Evolutionary conservation across 2,329 filamentous ascomycete species (phyloP).

Genomic region (Daldinia sp.): DNA sequence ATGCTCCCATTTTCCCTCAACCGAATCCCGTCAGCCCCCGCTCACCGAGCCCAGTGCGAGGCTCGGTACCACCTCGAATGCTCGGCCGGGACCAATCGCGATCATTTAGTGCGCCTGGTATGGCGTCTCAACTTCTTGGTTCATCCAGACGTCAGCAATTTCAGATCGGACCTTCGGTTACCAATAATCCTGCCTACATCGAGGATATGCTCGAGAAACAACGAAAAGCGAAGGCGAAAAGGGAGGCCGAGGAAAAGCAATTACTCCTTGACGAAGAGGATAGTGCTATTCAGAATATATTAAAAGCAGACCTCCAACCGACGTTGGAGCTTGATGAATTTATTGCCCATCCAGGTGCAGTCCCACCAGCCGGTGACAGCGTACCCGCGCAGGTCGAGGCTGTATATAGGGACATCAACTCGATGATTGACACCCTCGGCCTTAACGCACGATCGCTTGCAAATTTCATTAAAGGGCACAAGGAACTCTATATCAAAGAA

Average conservation of each 20-base stretch:
- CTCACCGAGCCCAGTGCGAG: constrained; percentile 75
- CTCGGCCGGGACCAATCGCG: constrained; percentile 59
- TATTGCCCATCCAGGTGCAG: constrained; percentile 66
- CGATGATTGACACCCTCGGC: constrained; percentile 93
- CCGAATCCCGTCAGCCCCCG: constrained; percentile 67
- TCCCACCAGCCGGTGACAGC: constrained; percentile 62
- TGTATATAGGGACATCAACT: constrained; percentile 82
- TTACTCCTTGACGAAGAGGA: constrained; percentile 74
- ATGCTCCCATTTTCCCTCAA: constrained; percentile 63
- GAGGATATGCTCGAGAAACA: constrained; percentile 60
- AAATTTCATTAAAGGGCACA: constrained; percentile 73
- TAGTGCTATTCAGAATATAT: constrained; percentile 69
- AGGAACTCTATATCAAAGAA: constrained; percentile 59
- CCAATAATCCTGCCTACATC: constrained; percentile 50
- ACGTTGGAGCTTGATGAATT: constrained; percentile 72
- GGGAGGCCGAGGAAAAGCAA: constrained; percentile 65
- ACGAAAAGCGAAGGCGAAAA: constrained; percentile 60
- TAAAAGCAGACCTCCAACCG: constrained; percentile 68
- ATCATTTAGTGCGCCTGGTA: constrained; percentile 68
- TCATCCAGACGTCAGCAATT: constrained; percentile 50
- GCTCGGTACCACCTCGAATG: constrained; percentile 61
- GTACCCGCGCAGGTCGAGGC: constrained; percentile 71
- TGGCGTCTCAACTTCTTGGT: constrained; percentile 63
- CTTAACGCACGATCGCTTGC: constrained; percentile 78
- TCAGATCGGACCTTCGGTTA: constrained; percentile 51